These are phyloP conservation scores for Artemisia tridentata DNA, from an alignment of 129 eudicot species.

Conservation along the genomic window DNA sequence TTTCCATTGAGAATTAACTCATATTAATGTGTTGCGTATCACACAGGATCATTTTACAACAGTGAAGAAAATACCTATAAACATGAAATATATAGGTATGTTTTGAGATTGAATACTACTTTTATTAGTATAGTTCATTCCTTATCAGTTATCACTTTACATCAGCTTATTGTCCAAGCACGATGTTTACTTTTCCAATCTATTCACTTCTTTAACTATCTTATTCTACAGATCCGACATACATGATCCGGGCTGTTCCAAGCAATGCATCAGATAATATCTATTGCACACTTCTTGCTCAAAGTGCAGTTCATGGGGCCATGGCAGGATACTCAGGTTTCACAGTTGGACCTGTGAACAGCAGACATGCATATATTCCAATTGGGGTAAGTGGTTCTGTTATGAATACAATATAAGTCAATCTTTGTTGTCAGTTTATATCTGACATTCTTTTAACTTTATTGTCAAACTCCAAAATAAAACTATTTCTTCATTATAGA, in stretches of 20 bases:
- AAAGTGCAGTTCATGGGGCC: slow-evolving; percentile 89
- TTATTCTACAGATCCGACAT: slow-evolving; percentile 73
- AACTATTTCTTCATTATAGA: too few relatives aligned
- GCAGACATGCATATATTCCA: slow-evolving; percentile 94
- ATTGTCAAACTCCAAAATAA: too few relatives aligned
- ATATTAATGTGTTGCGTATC: slow-evolving; percentile 24
- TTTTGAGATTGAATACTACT: neutral
- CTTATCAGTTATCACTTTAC: neutral
- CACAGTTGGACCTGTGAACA: slow-evolving; percentile 86
- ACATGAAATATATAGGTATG: slow-evolving; percentile 80
- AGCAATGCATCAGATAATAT: slow-evolving; percentile 89
- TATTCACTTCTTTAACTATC: neutral
- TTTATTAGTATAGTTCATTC: slow-evolving; percentile 4
- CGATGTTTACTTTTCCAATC: neutral
- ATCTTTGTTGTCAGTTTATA: neutral
- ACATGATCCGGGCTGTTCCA: slow-evolving; percentile 92
- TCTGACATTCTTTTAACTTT: neutral
- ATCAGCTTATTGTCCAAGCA: neutral
- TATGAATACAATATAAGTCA: neutral
- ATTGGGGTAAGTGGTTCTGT: slow-evolving; percentile 46
- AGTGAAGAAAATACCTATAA: slow-evolving; percentile 62
- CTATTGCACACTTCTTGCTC: slow-evolving; percentile 94
- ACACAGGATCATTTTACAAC: slow-evolving; percentile 75
- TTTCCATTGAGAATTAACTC: neutral
- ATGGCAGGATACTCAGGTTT: slow-evolving; percentile 95